phyloP scores from a whole-genome alignment of 805 yeast species.

The Lachancea sp. region DNA sequence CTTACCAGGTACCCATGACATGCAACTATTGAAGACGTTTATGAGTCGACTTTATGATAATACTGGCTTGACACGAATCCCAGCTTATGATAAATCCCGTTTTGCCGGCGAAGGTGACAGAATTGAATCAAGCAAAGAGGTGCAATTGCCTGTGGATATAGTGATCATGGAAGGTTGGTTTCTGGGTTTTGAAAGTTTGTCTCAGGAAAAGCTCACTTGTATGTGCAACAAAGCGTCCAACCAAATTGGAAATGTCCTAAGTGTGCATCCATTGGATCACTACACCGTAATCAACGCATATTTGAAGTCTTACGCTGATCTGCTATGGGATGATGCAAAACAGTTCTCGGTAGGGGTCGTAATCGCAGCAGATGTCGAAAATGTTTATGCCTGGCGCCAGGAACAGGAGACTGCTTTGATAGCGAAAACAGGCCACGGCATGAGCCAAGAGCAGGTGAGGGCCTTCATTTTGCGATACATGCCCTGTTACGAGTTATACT shows the following conservation, averaged over 20 bases:
- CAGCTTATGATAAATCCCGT: slow-evolving; percentile 73
- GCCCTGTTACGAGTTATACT: slow-evolving; percentile 77
- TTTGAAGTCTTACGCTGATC: slow-evolving; percentile 42
- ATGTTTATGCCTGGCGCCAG: slow-evolving; percentile 70
- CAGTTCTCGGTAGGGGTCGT: slow-evolving; percentile 52
- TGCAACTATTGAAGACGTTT: slow-evolving; percentile 28
- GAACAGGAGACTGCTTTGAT: slow-evolving; percentile 42
- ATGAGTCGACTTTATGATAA: slow-evolving; percentile 26
- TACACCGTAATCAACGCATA: slow-evolving; percentile 44
- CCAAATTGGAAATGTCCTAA: slow-evolving; percentile 19
- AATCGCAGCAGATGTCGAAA: slow-evolving; percentile 50
- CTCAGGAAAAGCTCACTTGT: neutral
- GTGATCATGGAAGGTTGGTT: slow-evolving; percentile 94
- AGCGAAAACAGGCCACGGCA: slow-evolving; percentile 54
- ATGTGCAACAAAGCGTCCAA: slow-evolving; percentile 5
- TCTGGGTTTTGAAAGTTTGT: slow-evolving; percentile 54
- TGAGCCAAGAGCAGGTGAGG: slow-evolving; percentile 67
- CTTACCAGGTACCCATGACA: slow-evolving; percentile 90
- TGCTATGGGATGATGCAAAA: slow-evolving; percentile 45
- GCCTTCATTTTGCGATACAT: slow-evolving; percentile 74
- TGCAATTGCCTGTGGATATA: slow-evolving; percentile 45
- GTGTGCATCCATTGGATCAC: slow-evolving; percentile 24
- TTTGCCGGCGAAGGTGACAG: slow-evolving; percentile 79
- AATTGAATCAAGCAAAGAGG: slow-evolving; percentile 24
- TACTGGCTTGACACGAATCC: slow-evolving; percentile 33